Percentiles rank a stretch among this genome's conserved stretches.
phyloP scores from a whole-genome alignment of 192 early-diverging fungal species.

The Blastocladiella britannica region DNA sequence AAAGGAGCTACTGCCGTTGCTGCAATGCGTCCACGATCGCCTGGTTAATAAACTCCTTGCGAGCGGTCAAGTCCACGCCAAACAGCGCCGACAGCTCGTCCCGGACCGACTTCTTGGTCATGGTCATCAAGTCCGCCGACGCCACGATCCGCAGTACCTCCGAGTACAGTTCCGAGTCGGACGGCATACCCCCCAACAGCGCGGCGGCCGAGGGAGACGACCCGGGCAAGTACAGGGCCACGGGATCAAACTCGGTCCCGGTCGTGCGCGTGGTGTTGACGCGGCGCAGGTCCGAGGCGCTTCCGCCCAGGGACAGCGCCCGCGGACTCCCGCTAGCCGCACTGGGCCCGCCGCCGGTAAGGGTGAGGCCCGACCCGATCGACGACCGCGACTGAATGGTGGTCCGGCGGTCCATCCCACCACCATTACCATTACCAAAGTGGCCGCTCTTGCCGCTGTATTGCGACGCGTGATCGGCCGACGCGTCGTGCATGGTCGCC shows the following conservation, averaged over 20 bases:
- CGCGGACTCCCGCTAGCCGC: slow-evolving; percentile 8
- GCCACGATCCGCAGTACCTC: slow-evolving; percentile 50
- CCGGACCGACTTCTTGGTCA: slow-evolving; percentile 68
- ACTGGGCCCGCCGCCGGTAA: slow-evolving; percentile 11
- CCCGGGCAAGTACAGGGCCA: slow-evolving; percentile 6
- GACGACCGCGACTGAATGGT: slow-evolving; percentile 13
- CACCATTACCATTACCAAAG: slow-evolving; percentile 25
- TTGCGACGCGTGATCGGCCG: background rate
- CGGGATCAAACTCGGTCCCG: slow-evolving; percentile 7
- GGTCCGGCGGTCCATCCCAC: too few relatives aligned
- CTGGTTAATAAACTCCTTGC: slow-evolving; percentile 52
- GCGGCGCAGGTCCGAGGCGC: slow-evolving; percentile 9
- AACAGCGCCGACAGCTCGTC: slow-evolving; percentile 41
- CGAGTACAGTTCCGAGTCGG: slow-evolving; percentile 50
- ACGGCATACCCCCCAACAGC: slow-evolving; percentile 20
- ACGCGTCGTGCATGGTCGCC: slow-evolving; percentile 28
- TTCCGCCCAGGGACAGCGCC: slow-evolving; percentile 5
- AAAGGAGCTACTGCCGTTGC: too few relatives aligned
- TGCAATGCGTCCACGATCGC: slow-evolving; percentile 32
- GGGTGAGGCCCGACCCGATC: slow-evolving; percentile 10
- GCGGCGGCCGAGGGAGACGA: slow-evolving; percentile 7
- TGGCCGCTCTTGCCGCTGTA: slow-evolving; percentile 16
- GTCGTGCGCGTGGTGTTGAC: slow-evolving; percentile 12
- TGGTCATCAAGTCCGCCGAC: slow-evolving; percentile 40
- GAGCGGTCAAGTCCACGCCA: slow-evolving; percentile 36